Base-by-base conservation (phyloP, 495 filamentous ascomycete genomes). In the Penicillium arizonense region DNA sequence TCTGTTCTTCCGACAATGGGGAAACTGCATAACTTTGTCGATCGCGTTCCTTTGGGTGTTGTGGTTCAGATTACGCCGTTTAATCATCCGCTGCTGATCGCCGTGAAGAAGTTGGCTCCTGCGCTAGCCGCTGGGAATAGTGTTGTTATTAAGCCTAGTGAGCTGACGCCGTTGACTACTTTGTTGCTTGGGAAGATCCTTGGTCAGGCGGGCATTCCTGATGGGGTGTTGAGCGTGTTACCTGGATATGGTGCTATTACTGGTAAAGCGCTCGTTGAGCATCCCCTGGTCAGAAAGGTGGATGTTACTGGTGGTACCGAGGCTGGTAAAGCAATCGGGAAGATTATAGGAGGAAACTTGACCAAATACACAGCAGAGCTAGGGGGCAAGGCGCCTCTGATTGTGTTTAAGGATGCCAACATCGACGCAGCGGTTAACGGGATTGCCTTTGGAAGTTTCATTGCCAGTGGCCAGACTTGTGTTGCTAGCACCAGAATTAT, bases 61-160 rank as follows among this genome's bases (percentile, higher is more conserved):
- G 82, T 86, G 0, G 81, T 75, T 3, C 80, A 80, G 47, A 84
- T 88, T 49, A 85, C 82, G 0, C 84, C 84, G 8, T 88, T 83
- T 68, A 87, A 87, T 61, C 81, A 85, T 49, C 83, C 84, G 2
- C 63, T 87, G 8, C 67, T 85, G 14, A 84, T 86, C 50, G 79
- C 81, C n/a, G 77, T 78, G 23, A 84, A 83, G 71, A 86, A 86
- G 56, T 67, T 85, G 26, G 83, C 74, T 4, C 79, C 83, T 0
- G 82, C 83, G 0, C 72, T 87, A 4, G 82, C 81, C 3, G 80
- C 82, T 0, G 85, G 84, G 1, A 86, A 87, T 54, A 77, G 74
- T 23, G 77, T 87, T 0, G 72, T 87, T 34, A 64, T 86, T 11
- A 86, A 87, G 67, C 79, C 82, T 3, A 82, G 79, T 20, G 82